phyloP scores from a whole-genome alignment of 495 filamentous ascomycete genomes.

The Podospora anserina region DNA sequence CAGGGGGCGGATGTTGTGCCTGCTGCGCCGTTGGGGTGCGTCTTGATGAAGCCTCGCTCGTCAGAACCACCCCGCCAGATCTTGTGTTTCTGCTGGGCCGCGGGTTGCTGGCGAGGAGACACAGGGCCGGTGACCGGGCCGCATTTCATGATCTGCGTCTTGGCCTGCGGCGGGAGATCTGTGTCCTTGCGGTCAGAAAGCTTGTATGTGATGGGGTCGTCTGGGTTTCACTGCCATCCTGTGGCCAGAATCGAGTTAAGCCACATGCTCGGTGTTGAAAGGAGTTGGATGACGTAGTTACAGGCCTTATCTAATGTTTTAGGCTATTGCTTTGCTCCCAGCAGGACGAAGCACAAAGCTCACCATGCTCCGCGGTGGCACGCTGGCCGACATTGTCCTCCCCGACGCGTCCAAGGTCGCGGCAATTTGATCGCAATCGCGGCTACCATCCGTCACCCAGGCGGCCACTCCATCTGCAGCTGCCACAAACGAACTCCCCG shows the following conservation, averaged over 20 bases:
- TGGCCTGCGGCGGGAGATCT: neutral
- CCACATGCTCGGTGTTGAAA: neutral
- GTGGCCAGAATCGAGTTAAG: neutral
- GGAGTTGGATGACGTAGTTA: too few species aligned
- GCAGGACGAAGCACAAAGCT: conserved; percentile 6
- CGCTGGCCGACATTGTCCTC: neutral
- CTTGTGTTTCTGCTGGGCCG: neutral
- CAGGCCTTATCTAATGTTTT: too few species aligned
- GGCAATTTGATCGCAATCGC: neutral
- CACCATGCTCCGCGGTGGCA: conserved; percentile 9
- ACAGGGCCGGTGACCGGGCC: neutral
- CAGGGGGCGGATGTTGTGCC: neutral
- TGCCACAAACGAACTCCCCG: neutral
- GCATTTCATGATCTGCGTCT: neutral
- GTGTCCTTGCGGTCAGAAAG: neutral
- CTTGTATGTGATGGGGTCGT: neutral
- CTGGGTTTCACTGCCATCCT: neutral
- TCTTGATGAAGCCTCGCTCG: neutral
- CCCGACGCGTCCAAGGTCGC: conserved; percentile 1
- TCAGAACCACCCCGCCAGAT: neutral
- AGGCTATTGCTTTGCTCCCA: neutral
- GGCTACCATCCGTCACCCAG: conserved; percentile 7
- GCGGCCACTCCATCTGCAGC: neutral
- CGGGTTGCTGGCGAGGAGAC: neutral
- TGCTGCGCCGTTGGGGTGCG: neutral